Evolutionary conservation across 441 rosid genomes (phyloP).

Genomic region (Lagerstroemia fauriei): DNA sequence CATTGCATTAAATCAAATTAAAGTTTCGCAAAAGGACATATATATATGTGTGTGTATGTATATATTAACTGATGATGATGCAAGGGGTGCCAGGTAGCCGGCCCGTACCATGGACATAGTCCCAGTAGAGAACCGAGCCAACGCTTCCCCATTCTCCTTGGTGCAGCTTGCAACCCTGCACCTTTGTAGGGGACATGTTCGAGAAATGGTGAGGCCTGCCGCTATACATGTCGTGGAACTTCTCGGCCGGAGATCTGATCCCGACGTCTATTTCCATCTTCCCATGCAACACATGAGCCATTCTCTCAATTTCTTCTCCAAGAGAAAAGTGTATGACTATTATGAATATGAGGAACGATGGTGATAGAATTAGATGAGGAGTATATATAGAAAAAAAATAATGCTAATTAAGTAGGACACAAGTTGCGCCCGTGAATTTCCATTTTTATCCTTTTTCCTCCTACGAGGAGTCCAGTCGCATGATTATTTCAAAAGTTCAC

Average conservation of each 20-base stretch:
- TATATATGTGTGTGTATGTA: too few species aligned
- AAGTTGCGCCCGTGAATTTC: too few species aligned
- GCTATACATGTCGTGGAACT: constrained; percentile 32
- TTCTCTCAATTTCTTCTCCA: not conserved
- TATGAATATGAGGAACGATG: too few species aligned
- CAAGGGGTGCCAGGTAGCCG: not conserved
- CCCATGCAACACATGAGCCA: constrained; percentile 22
- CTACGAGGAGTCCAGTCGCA: too few species aligned
- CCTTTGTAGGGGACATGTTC: constrained; percentile 25
- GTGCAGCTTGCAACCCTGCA: constrained; percentile 32
- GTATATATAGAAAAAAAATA: too few species aligned
- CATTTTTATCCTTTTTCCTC: too few species aligned
- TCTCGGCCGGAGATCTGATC: constrained; percentile 31
- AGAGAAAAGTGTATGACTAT: too few species aligned
- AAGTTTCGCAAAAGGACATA: too few species aligned
- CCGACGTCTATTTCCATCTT: constrained; percentile 36
- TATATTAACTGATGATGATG: not conserved
- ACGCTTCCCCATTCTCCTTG: constrained; percentile 42
- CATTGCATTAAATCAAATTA: too few species aligned
- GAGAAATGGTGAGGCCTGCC: constrained; percentile 42
- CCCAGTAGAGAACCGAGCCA: constrained; percentile 39
- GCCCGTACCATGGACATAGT: constrained; percentile 43
- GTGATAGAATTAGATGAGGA: too few species aligned
- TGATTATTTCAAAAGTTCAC: too few species aligned
- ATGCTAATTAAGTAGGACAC: too few species aligned